Percentiles rank a stretch among this genome's conserved stretches.
Evolutionary conservation across 176 grass and related monocot genomes (phyloP).

Genomic region (Triticum dicoccoides): DNA sequence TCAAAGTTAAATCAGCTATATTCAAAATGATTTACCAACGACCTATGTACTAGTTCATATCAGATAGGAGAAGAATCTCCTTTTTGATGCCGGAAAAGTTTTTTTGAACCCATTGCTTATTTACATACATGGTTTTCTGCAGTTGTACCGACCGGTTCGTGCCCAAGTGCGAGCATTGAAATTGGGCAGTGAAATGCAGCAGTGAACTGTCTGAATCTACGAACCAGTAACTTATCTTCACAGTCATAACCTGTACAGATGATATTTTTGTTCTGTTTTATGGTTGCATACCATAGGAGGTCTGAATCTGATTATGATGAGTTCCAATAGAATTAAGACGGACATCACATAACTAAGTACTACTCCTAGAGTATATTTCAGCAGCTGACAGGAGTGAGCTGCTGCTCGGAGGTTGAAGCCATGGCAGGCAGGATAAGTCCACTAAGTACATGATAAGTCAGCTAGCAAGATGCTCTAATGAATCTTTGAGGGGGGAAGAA

Average conservation of each 20-base stretch:
- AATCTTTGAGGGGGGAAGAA: background rate
- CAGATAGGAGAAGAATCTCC: background rate
- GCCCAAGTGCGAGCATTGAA: background rate
- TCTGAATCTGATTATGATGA: no score
- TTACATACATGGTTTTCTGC: background rate
- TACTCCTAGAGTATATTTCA: background rate
- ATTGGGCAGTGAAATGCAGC: background rate
- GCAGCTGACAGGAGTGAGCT: no score
- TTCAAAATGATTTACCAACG: background rate
- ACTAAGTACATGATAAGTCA: background rate
- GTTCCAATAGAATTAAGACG: background rate
- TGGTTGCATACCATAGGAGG: no score
- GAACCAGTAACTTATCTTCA: no score
- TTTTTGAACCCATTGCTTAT: no score
- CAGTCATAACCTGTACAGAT: no score
- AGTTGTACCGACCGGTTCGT: background rate
- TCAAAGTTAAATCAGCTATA: no score
- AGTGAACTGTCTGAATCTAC: no score
- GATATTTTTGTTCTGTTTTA: no score
- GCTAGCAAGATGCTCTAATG: background rate
- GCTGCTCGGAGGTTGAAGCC: background rate
- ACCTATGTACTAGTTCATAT: background rate
- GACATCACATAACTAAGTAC: background rate
- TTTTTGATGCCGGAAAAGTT: background rate
- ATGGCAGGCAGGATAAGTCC: background rate